Base-by-base conservation (phyloP, 768 basidiomycete species). In the Scleroderma bovista region DNA sequence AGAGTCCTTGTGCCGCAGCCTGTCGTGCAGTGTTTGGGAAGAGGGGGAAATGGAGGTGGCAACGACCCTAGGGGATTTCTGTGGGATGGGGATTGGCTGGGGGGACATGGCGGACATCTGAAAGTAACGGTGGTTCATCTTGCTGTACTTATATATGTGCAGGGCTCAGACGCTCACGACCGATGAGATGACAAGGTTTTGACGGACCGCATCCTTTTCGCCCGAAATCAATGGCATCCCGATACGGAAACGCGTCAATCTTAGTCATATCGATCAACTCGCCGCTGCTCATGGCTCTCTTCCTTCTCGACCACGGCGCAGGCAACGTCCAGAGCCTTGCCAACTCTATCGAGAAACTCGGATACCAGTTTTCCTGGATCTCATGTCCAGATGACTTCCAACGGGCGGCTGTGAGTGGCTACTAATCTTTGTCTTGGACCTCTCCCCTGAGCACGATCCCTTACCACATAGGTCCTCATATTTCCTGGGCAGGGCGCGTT, bases 401-500 rank as follows among this genome's bases (percentile, higher is more conserved):
- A 52, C 80, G 84, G 63, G 93, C 93, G 44, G 84, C 93, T 44
- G 96, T 97, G 66, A 76, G 93, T 79, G 33, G 20, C 43, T 29
- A 8, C 55, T 42, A 19, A 51, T 47, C 42, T 42, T 44, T 29
- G 52, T 49, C 32, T 40, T 42, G 8, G 24, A 33, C 16, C 41
- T 12, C 20, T 38, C 40, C 41, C 32, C 22, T 34, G 17, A 52
- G 36, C 49, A 56, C 45, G 47, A 11, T 33, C 45, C 22, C 42
- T 44, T 40, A 4, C 26, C 62, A 56, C 52, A 19, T 58, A 99
- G 96, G 86, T 81, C 69, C 83, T 99, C 64, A 77, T 99, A 58
- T 98, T 99, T 68, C 96, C 96, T 42, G 96, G 96, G 7, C 95
- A 98, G 41, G 96, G 96, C 16, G 82, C 92, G 2, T 98, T 97